Conservation (phyloP, 768 basidiomycete genomes). For the Neoboletus magnificus region DNA sequence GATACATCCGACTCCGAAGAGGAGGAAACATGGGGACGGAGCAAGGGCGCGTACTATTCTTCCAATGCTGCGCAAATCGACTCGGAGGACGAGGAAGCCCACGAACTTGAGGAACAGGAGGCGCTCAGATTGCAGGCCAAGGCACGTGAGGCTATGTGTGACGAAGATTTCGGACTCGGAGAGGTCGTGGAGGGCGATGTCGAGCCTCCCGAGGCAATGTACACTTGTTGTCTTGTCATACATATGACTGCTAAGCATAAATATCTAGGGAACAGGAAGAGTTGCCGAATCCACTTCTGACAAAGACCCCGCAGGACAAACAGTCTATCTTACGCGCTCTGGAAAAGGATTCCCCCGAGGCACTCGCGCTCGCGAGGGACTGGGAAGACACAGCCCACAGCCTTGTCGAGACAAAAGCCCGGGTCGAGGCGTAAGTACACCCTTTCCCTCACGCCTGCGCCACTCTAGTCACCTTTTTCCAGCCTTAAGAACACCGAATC, state of each 20-base stretch:
- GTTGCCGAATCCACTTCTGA: neutral
- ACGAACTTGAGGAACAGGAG: constrained; percentile 86
- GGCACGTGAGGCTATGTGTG: constrained; percentile 62
- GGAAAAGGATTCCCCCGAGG: constrained; percentile 73
- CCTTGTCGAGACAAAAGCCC: constrained; percentile 50
- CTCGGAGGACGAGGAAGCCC: constrained; percentile 85
- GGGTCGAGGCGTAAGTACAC: constrained; percentile 51
- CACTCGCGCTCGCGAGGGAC: constrained; percentile 76
- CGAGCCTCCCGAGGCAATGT: constrained; percentile 30
- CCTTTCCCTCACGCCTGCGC: neutral
- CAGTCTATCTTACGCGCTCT: constrained; percentile 59
- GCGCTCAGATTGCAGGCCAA: constrained; percentile 76
- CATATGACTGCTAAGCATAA: constrained; percentile 2
- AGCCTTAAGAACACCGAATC: constrained; percentile 50
- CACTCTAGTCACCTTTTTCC: neutral
- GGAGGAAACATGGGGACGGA: constrained; percentile 75
- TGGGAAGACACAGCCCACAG: constrained; percentile 69
- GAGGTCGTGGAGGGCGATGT: constrained; percentile 46
- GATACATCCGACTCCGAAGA: constrained; percentile 32
- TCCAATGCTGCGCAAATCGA: constrained; percentile 79
- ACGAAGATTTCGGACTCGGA: constrained; percentile 82
- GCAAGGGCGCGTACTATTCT: constrained; percentile 80
- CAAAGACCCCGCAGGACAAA: constrained; percentile 51
- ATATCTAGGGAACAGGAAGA: constrained; percentile 16
- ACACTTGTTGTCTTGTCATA: constrained; percentile 1